These are phyloP conservation scores for Solanum paucissectum DNA, from an alignment of 257 asterid species.

Conservation along the genomic window DNA sequence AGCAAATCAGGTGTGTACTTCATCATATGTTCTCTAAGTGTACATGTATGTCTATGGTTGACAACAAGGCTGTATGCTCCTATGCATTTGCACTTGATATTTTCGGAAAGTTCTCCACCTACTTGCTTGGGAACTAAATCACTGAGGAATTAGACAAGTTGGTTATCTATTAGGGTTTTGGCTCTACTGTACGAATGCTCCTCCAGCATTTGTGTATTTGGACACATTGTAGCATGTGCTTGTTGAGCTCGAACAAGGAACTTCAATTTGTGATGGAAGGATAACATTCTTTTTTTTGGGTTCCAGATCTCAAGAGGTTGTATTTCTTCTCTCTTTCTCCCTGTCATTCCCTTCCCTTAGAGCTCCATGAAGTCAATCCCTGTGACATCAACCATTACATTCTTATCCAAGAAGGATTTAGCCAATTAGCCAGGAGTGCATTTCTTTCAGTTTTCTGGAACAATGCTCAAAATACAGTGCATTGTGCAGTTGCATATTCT, in stretches of 20 bases:
- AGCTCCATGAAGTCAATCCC: neutral
- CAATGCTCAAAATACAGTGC: neutral
- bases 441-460: neutral
- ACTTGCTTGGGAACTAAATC: neutral
- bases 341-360: neutral
- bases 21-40: neutral
- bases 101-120: neutral
- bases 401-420: neutral
- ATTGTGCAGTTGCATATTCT: neutral
- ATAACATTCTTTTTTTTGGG: neutral
- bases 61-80: neutral
- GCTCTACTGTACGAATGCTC: neutral
- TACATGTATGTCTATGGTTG: neutral
- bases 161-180: neutral
- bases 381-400: neutral
- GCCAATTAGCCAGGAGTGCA: neutral
- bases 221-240: neutral
- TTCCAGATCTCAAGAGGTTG: neutral
- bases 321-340: neutral
- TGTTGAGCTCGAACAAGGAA: neutral
- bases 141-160: neutral
- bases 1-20: constrained; percentile 72
- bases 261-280: neutral
- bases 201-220: neutral
- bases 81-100: neutral